Evolutionary conservation across 257 asterid genomes (phyloP), one percentile per base, ranked within the genome.

Genomic region (Plectranthus barbatus): DNA sequence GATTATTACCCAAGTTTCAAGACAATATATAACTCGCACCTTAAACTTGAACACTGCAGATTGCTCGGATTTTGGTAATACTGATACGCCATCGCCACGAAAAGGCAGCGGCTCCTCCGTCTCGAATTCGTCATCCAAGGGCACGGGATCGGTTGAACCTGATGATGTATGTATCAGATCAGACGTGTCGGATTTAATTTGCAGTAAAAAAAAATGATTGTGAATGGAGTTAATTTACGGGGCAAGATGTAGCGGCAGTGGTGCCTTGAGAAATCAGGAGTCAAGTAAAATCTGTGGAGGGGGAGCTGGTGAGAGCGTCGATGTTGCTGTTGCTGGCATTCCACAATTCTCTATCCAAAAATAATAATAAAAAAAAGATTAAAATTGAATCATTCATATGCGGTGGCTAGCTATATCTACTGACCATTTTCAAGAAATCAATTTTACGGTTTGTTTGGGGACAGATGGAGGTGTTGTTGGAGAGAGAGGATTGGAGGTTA

Each of bases 71-170:
- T 66, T 80, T 19, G 84, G 83, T 56, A 55, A 21, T 37, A 68
- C 42, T 26, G 83, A 55, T 31, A 53, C 72, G 49, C 71, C 73
- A 50, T 78, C 79, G 0, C 70, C 79, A 1, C 68, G 73, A 41
- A 72, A 81, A 4, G 83, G 84, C 9, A 80, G 75, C 7, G 86
- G 87, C 65, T 74, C 86, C 31, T 77, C 83, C 3, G 76, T 66
- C 59, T 77, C 79, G 47, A 81, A 66, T 23, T 76, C 61, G 17
- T 12, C 31, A 26, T 26, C 5, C 31, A 26, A 1, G 31, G 31
- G 5, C 31, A 1, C 31, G 31, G 31, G 31, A 26, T 26, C 31
- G 2, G 31, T 26, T 26, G 31, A 26, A 26, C 3, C 31, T 26
- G 31, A 26, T 26, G 31, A 26, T 26, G 5, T 26, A 26, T 26